These are phyloP conservation scores for Penicillium verrucosum DNA, from an alignment of 2,329 filamentous ascomycete genomes.

Conservation along the genomic window DNA sequence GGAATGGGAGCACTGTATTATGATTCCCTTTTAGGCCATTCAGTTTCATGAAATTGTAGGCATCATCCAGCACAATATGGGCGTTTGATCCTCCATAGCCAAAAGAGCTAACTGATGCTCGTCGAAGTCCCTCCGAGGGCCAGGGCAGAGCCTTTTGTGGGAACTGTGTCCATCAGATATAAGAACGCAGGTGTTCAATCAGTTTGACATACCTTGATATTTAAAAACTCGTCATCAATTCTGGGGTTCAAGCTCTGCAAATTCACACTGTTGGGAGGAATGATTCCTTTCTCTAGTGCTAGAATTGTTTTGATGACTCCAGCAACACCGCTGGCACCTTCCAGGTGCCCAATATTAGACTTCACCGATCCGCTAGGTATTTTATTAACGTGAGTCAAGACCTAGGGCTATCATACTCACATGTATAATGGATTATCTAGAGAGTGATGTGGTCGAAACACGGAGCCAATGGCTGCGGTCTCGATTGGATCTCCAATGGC, in stretches of 20 bases:
- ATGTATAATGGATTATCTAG: background rate
- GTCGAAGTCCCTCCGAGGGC: constrained; percentile 16
- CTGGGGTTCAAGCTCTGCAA: constrained; percentile 7
- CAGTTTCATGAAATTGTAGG: constrained; percentile 4
- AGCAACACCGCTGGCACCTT: constrained; percentile 13
- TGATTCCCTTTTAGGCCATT: background rate
- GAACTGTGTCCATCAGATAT: constrained; percentile 12
- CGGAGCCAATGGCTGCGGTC: background rate
- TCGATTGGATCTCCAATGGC: background rate
- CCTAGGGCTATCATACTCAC: background rate
- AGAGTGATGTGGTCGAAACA: background rate
- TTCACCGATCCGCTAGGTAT: constrained; percentile 16
- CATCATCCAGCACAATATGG: constrained; percentile 26
- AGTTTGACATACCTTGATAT: constrained; percentile 1
- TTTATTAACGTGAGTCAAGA: background rate
- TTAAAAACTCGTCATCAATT: constrained; percentile 3
- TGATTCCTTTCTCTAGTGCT: constrained; percentile 23
- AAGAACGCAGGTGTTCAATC: background rate
- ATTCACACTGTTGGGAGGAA: constrained; percentile 17
- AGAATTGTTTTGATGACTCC: constrained; percentile 25
- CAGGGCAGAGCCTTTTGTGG: constrained; percentile 12
- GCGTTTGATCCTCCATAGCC: constrained; percentile 29
- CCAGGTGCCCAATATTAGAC: constrained; percentile 24
- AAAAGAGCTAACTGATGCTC: constrained; percentile 26
- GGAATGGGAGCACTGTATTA: background rate